phyloP scores from a whole-genome alignment of 306 rosid species.

The Lathyrus sativus region DNA sequence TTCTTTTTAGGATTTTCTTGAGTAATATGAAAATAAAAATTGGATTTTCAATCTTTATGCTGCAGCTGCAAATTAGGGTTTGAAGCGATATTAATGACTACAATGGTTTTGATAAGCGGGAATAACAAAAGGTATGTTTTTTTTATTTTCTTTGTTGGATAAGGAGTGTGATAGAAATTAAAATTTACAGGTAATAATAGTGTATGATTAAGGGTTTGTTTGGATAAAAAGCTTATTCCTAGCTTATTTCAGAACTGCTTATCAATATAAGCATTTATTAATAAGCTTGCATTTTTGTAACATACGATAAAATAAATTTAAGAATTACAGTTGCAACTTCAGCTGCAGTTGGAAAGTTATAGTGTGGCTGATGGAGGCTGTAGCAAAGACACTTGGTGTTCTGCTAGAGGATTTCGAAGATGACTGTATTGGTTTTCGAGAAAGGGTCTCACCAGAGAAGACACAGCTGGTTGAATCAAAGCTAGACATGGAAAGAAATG shows the following conservation, averaged over 20 bases:
- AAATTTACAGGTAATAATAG: too few species aligned
- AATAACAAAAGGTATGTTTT: constrained; percentile 44
- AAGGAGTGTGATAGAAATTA: too few species aligned
- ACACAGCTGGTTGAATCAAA: neutral
- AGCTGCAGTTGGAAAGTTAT: neutral
- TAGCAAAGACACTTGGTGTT: neutral
- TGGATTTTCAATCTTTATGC: constrained; percentile 15
- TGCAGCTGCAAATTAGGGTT: constrained; percentile 50
- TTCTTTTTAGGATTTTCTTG: neutral
- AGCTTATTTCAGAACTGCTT: too few species aligned
- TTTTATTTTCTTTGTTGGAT: neutral
- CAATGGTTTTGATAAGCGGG: constrained; percentile 58
- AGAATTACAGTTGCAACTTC: too few species aligned
- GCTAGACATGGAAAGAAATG: neutral
- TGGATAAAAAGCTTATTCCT: too few species aligned
- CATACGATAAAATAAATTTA: too few species aligned
- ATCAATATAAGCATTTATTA: too few species aligned
- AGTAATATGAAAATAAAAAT: constrained; percentile 9
- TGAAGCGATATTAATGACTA: constrained; percentile 15
- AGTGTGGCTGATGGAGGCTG: neutral
- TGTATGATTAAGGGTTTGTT: too few species aligned
- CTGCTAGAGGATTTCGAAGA: neutral
- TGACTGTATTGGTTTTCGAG: neutral
- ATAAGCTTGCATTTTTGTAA: too few species aligned
- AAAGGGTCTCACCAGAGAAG: neutral